Base-by-base conservation (phyloP, 139 green algal species). In the Picochlorum sp. region DNA sequence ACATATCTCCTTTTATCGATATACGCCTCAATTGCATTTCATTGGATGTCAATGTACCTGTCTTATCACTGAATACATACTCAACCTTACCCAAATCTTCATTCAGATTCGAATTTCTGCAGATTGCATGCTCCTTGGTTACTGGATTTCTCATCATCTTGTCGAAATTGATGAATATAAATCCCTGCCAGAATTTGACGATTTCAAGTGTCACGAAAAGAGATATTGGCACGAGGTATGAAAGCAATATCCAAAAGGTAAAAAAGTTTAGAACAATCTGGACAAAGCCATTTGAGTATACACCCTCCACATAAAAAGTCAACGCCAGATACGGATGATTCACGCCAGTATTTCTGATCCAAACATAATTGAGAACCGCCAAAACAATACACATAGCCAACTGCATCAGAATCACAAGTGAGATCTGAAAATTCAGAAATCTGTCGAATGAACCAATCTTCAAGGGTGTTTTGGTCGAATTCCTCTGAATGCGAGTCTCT, bases 161-260 rank as follows among this genome's bases (percentile, higher is more conserved):
- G 67, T 96, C 89, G 20, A 70, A 58, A 62, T 85, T 84, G 62
- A 95, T 90, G 74, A 88, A 95, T 7, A 89, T 66, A 61, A 95
- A 87, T 51, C 73, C 78, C 75, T 83, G 75, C 55, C 78, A 80
- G 57, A 96, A 83, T 77, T 95, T 95, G 18, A 96, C 86, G 57
- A 95, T 87, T 72, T 99, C 94, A 38, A 98, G 85, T 4, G 90
- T 92, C 45, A 99, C 94, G 66, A 96, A 99, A 55, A 99, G 81
- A 0, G 88, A 95, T 69, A 99, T 99, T 64, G 94, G 94, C 24
- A 99, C 93, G 50, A 99, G 81, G 73, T 96, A 97, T 16, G 78
- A 84, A 30, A 87, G 84, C 37, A 96, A 77, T 57, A 90, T 92
- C 76, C 87, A 89, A 57, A 86, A 88, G 2, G 88, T 96, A 61